Base-by-base conservation (phyloP, 768 basidiomycete genomes). In the Russula vinacea region DNA sequence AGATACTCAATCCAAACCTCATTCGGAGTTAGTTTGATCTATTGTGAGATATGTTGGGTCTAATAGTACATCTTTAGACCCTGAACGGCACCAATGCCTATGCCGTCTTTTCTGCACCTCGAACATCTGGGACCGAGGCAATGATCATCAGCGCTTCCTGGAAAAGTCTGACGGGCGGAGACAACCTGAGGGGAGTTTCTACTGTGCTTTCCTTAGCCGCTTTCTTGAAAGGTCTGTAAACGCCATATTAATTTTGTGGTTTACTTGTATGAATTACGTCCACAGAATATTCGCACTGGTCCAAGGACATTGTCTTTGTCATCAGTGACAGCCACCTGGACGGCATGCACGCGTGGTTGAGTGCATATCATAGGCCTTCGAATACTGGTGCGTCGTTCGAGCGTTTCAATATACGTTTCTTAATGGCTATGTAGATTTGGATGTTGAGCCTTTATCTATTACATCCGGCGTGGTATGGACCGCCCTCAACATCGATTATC, bases 391-490 rank as follows among this genome's bases (percentile, higher is more conserved):
- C 52, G 79, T 65, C 19, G n/a, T 52, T 17, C n/a, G 37, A 32
- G 14, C 29, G 11, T 45, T 19, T 9, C 14, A 45, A 16, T 5
- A 60, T 37, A n/a, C 9, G 52, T 39, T 50, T 8, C 45, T 59
- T 39, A 29, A 53, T 33, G 29, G 26, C 32, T 8, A 42, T 53
- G 6, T 62, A 94, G 93, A 88, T 71, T 77, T 94, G 19, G 68
- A 77, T n/a, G 82, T 83, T 1, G 85, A 90, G 40, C 77, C 79
- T 10, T 78, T 97, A 42, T 74, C 78, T 39, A 71, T 91, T 26
- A 74, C 84, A 1, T 92, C 92, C 2, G 95, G 94, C 3, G 89
- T 94, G 7, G 90, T 99, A 49, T 99, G 97, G 97, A 93, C 91
- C 1, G 94, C 94, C 13, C 76, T 99, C 52, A 90, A 90, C 69